Conservation (phyloP, 331 rosid species). For the Pyrus hybrid region DNA sequence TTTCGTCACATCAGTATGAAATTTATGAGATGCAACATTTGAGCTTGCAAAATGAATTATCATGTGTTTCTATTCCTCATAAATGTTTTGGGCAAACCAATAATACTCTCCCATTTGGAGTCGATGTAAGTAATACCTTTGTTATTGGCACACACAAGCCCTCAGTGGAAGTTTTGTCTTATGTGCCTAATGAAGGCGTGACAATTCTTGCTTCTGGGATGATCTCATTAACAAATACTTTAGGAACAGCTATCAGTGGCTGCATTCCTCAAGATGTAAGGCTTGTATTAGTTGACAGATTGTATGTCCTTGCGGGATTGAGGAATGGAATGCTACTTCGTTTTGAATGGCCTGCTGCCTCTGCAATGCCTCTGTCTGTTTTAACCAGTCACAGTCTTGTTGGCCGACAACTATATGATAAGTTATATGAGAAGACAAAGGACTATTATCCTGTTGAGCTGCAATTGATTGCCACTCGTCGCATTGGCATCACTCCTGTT, state of each 20-base stretch:
- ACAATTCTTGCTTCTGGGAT: slow-evolving; percentile 58
- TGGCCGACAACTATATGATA: slow-evolving; percentile 16
- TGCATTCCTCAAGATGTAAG: slow-evolving; percentile 93
- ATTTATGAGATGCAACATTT: slow-evolving; percentile 76
- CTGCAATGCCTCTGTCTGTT: slow-evolving; percentile 27
- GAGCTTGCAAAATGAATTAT: slow-evolving; percentile 68
- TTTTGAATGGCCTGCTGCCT: slow-evolving; percentile 67
- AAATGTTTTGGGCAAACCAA: slow-evolving; percentile 20
- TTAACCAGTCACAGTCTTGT: not conserved
- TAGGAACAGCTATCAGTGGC: slow-evolving; percentile 73
- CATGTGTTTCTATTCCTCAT: slow-evolving; percentile 84
- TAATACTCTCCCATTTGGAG: slow-evolving; percentile 39
- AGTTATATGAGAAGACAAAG: slow-evolving; percentile 29
- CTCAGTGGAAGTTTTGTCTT: slow-evolving; percentile 68
- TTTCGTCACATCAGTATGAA: slow-evolving; percentile 49
- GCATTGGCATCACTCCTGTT: slow-evolving; percentile 93
- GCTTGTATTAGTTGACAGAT: slow-evolving; percentile 71
- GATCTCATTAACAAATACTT: slow-evolving; percentile 52
- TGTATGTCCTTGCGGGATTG: slow-evolving; percentile 79
- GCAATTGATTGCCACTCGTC: slow-evolving; percentile 85
- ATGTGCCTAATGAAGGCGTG: slow-evolving; percentile 44
- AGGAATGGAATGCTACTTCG: slow-evolving; percentile 97
- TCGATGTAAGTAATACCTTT: slow-evolving; percentile 45
- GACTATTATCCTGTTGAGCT: slow-evolving; percentile 36
- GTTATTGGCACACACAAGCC: slow-evolving; percentile 91